Evolutionary conservation across 495 filamentous ascomycete species (phyloP).

Genomic region (Aspergillus hancockii): DNA sequence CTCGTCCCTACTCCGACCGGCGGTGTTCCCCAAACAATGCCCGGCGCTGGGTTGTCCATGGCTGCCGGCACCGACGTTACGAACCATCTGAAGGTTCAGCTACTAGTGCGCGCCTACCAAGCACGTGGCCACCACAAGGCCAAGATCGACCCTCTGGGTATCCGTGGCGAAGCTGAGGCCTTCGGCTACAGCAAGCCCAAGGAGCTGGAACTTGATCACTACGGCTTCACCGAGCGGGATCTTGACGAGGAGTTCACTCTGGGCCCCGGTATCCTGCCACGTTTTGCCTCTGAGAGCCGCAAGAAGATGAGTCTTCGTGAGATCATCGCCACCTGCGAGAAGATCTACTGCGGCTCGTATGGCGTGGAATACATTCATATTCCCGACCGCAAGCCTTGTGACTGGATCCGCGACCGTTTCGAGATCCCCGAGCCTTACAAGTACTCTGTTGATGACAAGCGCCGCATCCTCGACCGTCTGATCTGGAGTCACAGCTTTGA

Average conservation of each 20-base stretch:
- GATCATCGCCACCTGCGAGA: slow-evolving; percentile 90
- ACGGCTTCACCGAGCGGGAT: slow-evolving; percentile 92
- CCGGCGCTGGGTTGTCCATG: slow-evolving; percentile 64
- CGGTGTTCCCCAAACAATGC: slow-evolving; percentile 73
- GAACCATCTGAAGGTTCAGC: slow-evolving; percentile 97
- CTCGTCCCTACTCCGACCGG: slow-evolving; percentile 78
- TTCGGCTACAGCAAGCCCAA: slow-evolving; percentile 88
- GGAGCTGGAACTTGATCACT: slow-evolving; percentile 90
- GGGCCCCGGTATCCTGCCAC: slow-evolving; percentile 92
- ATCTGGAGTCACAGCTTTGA: slow-evolving; percentile 99
- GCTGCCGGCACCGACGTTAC: slow-evolving; percentile 81
- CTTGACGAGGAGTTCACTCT: slow-evolving; percentile 89
- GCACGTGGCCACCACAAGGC: slow-evolving; percentile 98
- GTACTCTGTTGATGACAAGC: slow-evolving; percentile 96
- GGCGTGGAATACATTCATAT: slow-evolving; percentile 99
- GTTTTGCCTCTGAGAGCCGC: slow-evolving; percentile 82
- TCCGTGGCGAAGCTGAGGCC: slow-evolving; percentile 79
- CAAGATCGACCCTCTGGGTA: slow-evolving; percentile 93
- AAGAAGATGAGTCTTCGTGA: slow-evolving; percentile 97
- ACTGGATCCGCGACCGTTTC: slow-evolving; percentile 93
- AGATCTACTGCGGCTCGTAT: slow-evolving; percentile 94
- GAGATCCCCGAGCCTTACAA: slow-evolving; percentile 93
- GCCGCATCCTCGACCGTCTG: slow-evolving; percentile 91
- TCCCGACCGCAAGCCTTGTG: slow-evolving; percentile 93
- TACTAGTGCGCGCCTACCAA: slow-evolving; percentile 95